A percentile compares a stretch with the other conserved stretches of the same genome.
These are phyloP conservation scores for Pelagomonas calceolata DNA, from an alignment of 108 stramenopile species.

Conservation along the genomic window DNA sequence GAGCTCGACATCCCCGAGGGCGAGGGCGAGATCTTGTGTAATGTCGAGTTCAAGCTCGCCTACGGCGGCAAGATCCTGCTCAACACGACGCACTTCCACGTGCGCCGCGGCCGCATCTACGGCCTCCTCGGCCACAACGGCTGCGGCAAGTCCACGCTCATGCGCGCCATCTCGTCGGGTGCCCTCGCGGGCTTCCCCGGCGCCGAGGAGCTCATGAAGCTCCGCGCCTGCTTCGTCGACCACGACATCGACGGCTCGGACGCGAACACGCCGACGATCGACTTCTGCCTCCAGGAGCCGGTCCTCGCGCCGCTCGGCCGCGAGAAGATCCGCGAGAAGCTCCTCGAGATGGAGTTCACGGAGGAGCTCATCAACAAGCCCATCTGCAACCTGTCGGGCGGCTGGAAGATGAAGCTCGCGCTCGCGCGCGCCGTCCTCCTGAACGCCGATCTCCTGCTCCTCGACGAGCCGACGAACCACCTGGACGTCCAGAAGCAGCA, in stretches of 20 bases:
- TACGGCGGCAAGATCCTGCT: slow-evolving; percentile 96
- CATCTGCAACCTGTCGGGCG: slow-evolving; percentile 85
- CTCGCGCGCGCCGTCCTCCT: slow-evolving; percentile 44
- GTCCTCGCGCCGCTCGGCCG: slow-evolving; percentile 43
- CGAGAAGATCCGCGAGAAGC: slow-evolving; percentile 1
- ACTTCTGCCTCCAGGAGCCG: slow-evolving; percentile 27
- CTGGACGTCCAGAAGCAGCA: slow-evolving; percentile 80
- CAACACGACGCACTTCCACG: slow-evolving; percentile 77
- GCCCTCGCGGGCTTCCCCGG: slow-evolving; percentile 92
- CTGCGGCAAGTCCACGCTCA: slow-evolving; percentile 87
- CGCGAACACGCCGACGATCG: slow-evolving; percentile 46
- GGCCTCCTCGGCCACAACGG: slow-evolving; percentile 90
- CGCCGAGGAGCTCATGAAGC: slow-evolving; percentile 74
- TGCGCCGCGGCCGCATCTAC: slow-evolving; percentile 89
- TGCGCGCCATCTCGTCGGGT: slow-evolving; percentile 91
- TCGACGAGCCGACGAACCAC: too few relatives aligned
- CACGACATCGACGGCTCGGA: slow-evolving; percentile 70
- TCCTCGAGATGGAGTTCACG: slow-evolving; percentile 22
- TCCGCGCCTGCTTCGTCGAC: slow-evolving; percentile 64
- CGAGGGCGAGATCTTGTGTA: too few relatives aligned
- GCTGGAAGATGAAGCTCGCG: slow-evolving; percentile 59
- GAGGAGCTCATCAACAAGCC: slow-evolving; percentile 68
- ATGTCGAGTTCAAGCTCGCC: slow-evolving; percentile 61
- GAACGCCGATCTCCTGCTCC: slow-evolving; percentile 44
- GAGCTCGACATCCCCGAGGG: too few relatives aligned